Evolutionary conservation across 148 eudicot genomes (phyloP).

Genomic region (Dysphania ambrosioides): DNA sequence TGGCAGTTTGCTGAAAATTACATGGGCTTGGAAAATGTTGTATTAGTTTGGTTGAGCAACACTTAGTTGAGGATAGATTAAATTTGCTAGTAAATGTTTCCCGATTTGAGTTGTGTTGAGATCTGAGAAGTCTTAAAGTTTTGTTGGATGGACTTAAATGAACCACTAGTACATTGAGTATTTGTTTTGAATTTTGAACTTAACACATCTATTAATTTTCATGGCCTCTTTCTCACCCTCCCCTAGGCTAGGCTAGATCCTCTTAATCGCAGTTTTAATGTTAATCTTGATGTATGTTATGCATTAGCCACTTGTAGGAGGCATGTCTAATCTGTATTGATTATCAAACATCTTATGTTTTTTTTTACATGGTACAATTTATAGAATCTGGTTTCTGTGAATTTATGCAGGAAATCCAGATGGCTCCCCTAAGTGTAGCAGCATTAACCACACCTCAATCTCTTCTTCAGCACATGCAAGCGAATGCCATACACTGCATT

Average conservation of each 20-base stretch:
- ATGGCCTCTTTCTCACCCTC: background rate
- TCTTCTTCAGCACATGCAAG: slow-evolving; percentile 83
- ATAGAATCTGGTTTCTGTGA: background rate
- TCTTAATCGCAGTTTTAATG: background rate
- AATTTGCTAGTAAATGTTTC: background rate
- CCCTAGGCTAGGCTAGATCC: background rate
- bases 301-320: background rate
- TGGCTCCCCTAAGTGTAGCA: slow-evolving; percentile 76
- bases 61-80: background rate
- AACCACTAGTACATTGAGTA: too few relatives aligned
- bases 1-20: background rate
- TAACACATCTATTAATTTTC: too few relatives aligned
- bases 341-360: background rate
- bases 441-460: slow-evolving; percentile 75
- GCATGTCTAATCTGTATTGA: background rate
- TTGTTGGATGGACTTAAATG: too few relatives aligned
- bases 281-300: background rate
- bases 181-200: too few relatives aligned
- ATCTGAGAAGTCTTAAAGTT: background rate
- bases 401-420: slow-evolving; percentile 55
- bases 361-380: background rate
- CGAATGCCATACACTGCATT: slow-evolving; percentile 77
- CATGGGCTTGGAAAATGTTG: background rate
- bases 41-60: background rate
- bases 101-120: too few relatives aligned